Evolutionary conservation across 148 eudicot species (phyloP).

Genomic region (Salicornia ramosissima): DNA sequence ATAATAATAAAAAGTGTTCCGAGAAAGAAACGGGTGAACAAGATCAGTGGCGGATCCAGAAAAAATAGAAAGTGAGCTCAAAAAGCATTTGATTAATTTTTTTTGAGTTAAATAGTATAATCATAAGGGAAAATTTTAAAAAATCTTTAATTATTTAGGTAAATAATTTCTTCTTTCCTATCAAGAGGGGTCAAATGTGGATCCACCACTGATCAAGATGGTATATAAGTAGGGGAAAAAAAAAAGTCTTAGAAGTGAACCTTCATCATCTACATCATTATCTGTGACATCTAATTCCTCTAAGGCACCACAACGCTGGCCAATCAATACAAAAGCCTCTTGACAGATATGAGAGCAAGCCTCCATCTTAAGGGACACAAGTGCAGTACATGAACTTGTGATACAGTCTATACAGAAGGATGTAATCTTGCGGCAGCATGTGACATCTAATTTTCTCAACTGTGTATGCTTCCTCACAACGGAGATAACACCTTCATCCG

Average conservation of each 20-base stretch:
- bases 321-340: conserved; percentile 67
- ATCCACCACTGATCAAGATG: too few relatives aligned
- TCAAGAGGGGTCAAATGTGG: too few relatives aligned
- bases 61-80: too few relatives aligned
- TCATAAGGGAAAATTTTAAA: too few relatives aligned
- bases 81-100: too few relatives aligned
- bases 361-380: conserved; percentile 70
- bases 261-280: conserved; percentile 72
- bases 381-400: conserved; percentile 58
- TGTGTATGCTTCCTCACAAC: conserved; percentile 52
- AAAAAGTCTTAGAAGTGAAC: conserved; percentile 21
- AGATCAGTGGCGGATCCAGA: too few relatives aligned
- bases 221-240: not conserved
- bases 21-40: not conserved
- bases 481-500: conserved; percentile 67
- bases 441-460: conserved; percentile 60
- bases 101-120: too few relatives aligned
- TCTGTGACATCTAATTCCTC: conserved; percentile 81
- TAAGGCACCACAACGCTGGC: conserved; percentile 49
- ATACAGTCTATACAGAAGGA: conserved; percentile 46
- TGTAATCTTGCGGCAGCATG: conserved; percentile 82
- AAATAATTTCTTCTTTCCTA: too few relatives aligned
- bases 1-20: not conserved
- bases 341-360: conserved; percentile 51
- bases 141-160: too few relatives aligned